phyloP scores from a whole-genome alignment of 805 yeast genomes.

The Maudiozyma saulgeensis region DNA sequence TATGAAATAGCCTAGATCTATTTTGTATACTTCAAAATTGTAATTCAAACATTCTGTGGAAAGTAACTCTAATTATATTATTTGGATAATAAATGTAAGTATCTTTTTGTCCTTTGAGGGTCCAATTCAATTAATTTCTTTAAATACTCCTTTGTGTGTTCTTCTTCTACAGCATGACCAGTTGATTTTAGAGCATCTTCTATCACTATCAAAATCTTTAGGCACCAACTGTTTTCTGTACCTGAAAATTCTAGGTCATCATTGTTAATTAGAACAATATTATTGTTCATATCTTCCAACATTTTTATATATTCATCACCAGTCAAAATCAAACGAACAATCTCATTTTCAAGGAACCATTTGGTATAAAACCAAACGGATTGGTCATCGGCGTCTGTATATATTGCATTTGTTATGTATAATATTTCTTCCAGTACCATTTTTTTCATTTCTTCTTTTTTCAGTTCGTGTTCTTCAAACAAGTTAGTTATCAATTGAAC shows the following conservation, averaged over 20 bases:
- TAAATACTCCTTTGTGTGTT: conserved; percentile 25
- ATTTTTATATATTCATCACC: conserved; percentile 30
- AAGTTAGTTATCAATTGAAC: conserved; percentile 55
- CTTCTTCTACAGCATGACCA: conserved; percentile 27
- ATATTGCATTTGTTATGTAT: conserved; percentile 71
- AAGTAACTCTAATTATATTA: background rate
- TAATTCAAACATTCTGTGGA: background rate
- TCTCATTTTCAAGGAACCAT: conserved; percentile 52
- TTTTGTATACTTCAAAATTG: background rate
- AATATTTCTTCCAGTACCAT: conserved; percentile 48
- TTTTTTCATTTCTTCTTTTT: conserved; percentile 11
- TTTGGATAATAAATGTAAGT: conserved; percentile 32
- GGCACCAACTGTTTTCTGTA: conserved; percentile 64
- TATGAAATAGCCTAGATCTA: background rate
- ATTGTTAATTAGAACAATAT: conserved; percentile 54
- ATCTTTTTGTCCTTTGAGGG: conserved; percentile 56
- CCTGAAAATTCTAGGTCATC: conserved; percentile 64
- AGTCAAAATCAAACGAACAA: conserved; percentile 19
- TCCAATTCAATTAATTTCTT: conserved; percentile 43
- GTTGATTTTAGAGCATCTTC: conserved; percentile 26
- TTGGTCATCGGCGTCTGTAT: conserved; percentile 89
- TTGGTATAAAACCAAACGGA: conserved; percentile 84
- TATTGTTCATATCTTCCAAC: conserved; percentile 36
- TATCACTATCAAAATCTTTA: conserved; percentile 47
- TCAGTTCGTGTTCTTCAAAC: conserved; percentile 24